Conservation (phyloP, 1,284 basidiomycete species). For the Trichosporon coremiiforme region DNA sequence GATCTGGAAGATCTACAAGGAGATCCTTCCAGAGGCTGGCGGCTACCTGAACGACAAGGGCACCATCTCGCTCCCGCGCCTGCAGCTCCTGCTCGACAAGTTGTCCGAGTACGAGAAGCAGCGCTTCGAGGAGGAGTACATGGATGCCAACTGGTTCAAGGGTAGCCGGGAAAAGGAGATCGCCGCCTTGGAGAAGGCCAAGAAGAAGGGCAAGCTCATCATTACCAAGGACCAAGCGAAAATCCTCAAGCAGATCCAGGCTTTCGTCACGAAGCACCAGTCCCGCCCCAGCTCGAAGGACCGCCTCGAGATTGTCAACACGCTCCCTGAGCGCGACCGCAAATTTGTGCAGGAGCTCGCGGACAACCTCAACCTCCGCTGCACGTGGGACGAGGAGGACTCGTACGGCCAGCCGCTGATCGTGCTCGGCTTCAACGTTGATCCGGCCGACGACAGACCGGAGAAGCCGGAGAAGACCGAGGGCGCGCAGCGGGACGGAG, state of each 20-base stretch:
- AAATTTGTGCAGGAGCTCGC: constrained; percentile 76
- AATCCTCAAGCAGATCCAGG: constrained; percentile 73
- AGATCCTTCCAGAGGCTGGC: constrained; percentile 74
- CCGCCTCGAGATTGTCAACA: constrained; percentile 70
- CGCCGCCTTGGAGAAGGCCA: constrained; percentile 58
- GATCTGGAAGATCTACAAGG: constrained; percentile 94
- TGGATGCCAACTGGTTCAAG: constrained; percentile 85
- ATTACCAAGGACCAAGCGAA: constrained; percentile 71
- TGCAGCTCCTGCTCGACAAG: constrained; percentile 86
- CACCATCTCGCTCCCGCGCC: constrained; percentile 72
- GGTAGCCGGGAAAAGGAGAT: constrained; percentile 78
- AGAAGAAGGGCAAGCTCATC: constrained; percentile 56
- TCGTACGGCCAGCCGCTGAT: constrained; percentile 67
- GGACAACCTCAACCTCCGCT: constrained; percentile 69
- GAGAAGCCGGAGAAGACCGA: constrained; percentile 44
- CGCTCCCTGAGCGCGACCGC: constrained; percentile 73
- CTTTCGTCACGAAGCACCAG: constrained; percentile 66
- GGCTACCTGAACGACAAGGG: constrained; percentile 95
- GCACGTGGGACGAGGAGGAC: constrained; percentile 88
- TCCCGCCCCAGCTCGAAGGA: constrained; percentile 57
- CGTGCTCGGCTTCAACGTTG: constrained; percentile 61
- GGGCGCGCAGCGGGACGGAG: constrained; percentile 32
- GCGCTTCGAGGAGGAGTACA: constrained; percentile 85
- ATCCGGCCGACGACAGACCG: constrained; percentile 34
- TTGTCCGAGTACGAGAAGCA: constrained; percentile 85